Conservation (phyloP, 129 eudicot genomes). For the Centrapalus pauciflorus region DNA sequence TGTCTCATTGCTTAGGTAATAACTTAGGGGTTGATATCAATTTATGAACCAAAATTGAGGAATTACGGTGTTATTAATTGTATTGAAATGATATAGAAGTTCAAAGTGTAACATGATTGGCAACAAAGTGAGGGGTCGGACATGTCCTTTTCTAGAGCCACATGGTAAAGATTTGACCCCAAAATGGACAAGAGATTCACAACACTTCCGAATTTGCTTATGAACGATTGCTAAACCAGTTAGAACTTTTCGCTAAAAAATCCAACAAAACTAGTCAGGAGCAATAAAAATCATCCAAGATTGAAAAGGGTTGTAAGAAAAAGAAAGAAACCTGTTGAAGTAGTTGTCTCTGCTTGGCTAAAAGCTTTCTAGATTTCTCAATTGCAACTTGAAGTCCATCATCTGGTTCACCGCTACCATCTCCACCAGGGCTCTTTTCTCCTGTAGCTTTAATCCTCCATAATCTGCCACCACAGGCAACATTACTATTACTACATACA, state of each 20-base stretch:
- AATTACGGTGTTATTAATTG: too few species aligned
- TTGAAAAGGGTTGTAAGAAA: background rate
- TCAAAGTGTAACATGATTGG: background rate
- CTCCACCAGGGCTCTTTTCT: slow-evolving; percentile 33
- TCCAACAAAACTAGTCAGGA: too few species aligned
- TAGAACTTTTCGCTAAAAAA: too few species aligned
- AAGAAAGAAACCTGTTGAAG: slow-evolving; percentile 49
- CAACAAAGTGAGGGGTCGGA: background rate
- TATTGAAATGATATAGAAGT: background rate
- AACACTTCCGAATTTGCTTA: background rate
- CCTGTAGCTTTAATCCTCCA: slow-evolving; percentile 30
- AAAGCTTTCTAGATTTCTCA: slow-evolving; percentile 72
- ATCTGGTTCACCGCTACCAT: slow-evolving; percentile 29
- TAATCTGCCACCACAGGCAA: background rate
- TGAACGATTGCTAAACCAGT: background rate
- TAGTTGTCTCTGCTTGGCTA: slow-evolving; percentile 61
- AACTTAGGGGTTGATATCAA: too few species aligned
- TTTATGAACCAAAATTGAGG: too few species aligned
- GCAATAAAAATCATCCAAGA: background rate
- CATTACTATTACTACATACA: slow-evolving; percentile 20
- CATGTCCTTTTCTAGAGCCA: too few species aligned
- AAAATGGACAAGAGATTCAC: background rate
- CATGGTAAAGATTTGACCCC: background rate
- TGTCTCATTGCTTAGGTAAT: too few species aligned
- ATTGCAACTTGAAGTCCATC: slow-evolving; percentile 80